These are phyloP conservation scores for Trypanosoma lewisi DNA, from an alignment of 208 protist species.

Conservation along the genomic window DNA sequence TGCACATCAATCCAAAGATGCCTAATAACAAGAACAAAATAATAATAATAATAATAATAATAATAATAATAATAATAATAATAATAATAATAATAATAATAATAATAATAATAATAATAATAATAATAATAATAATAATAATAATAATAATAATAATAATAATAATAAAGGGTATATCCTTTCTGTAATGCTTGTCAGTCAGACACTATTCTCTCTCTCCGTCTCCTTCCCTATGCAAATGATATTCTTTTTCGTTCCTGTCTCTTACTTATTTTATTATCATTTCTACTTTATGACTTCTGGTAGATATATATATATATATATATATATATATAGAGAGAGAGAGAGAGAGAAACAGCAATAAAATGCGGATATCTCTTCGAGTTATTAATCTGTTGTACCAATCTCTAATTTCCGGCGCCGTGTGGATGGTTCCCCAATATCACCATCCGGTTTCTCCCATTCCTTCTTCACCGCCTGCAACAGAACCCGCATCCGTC, in stretches of 20 bases:
- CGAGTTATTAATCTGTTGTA: constrained; percentile 8
- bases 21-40: no score
- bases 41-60: no score
- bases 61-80: no score
- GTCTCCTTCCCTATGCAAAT: no score
- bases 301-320: not conserved
- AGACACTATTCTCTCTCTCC: no score
- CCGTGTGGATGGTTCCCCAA: not conserved
- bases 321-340: constrained; percentile 5
- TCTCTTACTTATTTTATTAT: not conserved
- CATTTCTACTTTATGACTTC: not conserved
- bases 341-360: constrained; percentile 7
- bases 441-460: constrained; percentile 37
- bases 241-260: no score
- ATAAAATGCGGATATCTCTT: not conserved
- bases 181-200: no score
- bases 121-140: constrained; percentile 2
- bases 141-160: constrained; percentile 3
- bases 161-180: not conserved
- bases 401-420: constrained; percentile 17
- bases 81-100: no score
- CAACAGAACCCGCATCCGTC: constrained; percentile 55
- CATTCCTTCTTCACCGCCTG: constrained; percentile 70
- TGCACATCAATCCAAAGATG: constrained; percentile 5
- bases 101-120: no score